phyloP scores from a whole-genome alignment of 2,329 filamentous ascomycete species.

The Amauroascus verrucosus region DNA sequence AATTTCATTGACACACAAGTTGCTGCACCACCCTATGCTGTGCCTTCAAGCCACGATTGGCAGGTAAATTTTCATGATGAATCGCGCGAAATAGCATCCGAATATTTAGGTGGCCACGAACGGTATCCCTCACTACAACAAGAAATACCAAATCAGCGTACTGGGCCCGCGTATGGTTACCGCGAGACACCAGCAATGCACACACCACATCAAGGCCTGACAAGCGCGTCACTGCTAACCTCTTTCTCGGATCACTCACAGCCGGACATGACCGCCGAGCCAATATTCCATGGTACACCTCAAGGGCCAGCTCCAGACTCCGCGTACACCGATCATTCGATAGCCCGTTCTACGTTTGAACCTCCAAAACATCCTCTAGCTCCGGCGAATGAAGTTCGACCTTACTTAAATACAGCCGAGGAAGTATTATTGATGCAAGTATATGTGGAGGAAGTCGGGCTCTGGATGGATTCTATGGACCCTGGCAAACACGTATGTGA shows the following conservation, averaged over 20 bases:
- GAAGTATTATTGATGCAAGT: conserved; percentile 85
- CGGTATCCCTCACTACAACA: conserved; percentile 55
- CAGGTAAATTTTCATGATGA: conserved; percentile 75
- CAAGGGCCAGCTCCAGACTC: conserved; percentile 22
- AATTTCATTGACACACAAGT: conserved; percentile 85
- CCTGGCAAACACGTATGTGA: conserved; percentile 58
- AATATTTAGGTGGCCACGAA: conserved; percentile 69
- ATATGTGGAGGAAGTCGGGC: conserved; percentile 78
- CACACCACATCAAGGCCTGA: conserved; percentile 20
- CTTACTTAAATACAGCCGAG: conserved; percentile 62
- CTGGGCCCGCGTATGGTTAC: conserved; percentile 4
- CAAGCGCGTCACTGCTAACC: conserved; percentile 37
- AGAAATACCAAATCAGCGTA: conserved; percentile 19
- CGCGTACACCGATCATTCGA: conserved; percentile 23
- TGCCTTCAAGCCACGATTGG: conserved; percentile 56
- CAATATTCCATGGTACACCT: conserved; percentile 22
- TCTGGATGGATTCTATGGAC: conserved; percentile 94
- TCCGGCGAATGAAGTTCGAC: conserved; percentile 40
- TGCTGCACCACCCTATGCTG: conserved; percentile 52
- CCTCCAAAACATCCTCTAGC: conserved; percentile 32
- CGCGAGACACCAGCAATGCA: conserved; percentile 2
- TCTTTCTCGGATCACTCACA: conserved; percentile 38
- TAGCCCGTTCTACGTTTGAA: conserved; percentile 29
- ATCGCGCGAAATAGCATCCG: conserved; percentile 77
- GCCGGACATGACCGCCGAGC: conserved; percentile 19